Evolutionary conservation across 805 yeast species (phyloP), one percentile per base, ranked within the genome.

Genomic region (Yarrowia bubula): DNA sequence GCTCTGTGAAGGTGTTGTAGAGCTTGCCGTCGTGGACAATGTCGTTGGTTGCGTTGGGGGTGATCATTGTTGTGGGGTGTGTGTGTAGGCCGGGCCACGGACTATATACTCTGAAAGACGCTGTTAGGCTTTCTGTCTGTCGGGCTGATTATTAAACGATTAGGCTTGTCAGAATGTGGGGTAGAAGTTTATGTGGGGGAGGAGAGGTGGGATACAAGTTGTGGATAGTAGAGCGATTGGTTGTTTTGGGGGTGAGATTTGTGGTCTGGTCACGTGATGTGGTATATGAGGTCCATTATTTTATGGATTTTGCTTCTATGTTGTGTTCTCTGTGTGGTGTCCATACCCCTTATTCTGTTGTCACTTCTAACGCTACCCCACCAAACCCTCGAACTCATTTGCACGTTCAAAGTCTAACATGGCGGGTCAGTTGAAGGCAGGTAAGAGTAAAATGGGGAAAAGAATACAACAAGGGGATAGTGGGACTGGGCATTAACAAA

Each of bases 1-100:
- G 81, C 69, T 77, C 78, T 1, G 74, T 68, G 55, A 67, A 71
- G 43, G 74, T 71, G 66, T 71, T 51, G 64, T 62, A 65, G 47
- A 48, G 37, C 43, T 58, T 44, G 61, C 61, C 61, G 38, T 41
- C 61, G 32, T 37, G 42, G 47, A 55, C 47, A 32, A 55, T 41
- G 47, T 39, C 47, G 47, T 55, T 55, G 22, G 61, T 41, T 11
- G 47, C 31, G 39, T 15, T 55, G 7, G 58, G 43, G 43, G 35
- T 18, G 38, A 38, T 37, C 58, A 51, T 51, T 18, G 42, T 51
- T 37, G 43, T 37, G 43, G 42, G 57, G 35, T 15, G 10, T 13
- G 31, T 17, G 31, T n/a, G 37, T 50, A 33, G 17, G 9, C 28
- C 33, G 43, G 28, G 39, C 33, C 33, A 2, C 32, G 32, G 32